phyloP scores from a whole-genome alignment of 2,329 filamentous ascomycete genomes.

The Penicillium sp. region DNA sequence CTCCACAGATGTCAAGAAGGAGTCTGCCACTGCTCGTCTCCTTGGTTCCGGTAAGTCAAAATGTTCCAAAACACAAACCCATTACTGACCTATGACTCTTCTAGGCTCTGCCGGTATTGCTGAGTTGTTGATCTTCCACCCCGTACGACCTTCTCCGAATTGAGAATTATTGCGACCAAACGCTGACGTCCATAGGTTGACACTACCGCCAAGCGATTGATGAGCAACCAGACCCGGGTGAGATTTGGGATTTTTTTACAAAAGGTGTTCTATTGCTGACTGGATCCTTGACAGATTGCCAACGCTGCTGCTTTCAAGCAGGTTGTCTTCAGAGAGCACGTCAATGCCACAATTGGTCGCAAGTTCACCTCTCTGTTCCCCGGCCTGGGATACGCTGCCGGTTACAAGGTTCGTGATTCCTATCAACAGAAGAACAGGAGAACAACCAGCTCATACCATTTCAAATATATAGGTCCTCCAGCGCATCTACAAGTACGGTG shows the following conservation, averaged over 20 bases:
- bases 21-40: slow-evolving; percentile 84
- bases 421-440: not conserved
- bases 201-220: slow-evolving; percentile 96
- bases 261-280: slow-evolving; percentile 5
- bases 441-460: slow-evolving; percentile 1
- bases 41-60: slow-evolving; percentile 75
- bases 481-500: slow-evolving; percentile 97
- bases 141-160: slow-evolving; percentile 53
- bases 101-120: slow-evolving; percentile 88
- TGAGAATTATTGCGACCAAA: not conserved
- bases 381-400: slow-evolving; percentile 92
- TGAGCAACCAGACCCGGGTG: slow-evolving; percentile 90
- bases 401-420: slow-evolving; percentile 71
- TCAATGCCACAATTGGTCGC: slow-evolving; percentile 62
- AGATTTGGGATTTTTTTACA: slow-evolving; percentile 19
- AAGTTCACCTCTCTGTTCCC: slow-evolving; percentile 98
- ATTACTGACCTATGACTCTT: slow-evolving; percentile 12
- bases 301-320: slow-evolving; percentile 69
- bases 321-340: slow-evolving; percentile 92
- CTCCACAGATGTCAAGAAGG: slow-evolving; percentile 69
- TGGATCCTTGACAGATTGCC: slow-evolving; percentile 48
- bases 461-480: slow-evolving; percentile 65
- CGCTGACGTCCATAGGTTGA: slow-evolving; percentile 65
- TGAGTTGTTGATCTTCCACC: slow-evolving; percentile 89
- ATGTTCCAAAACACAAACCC: not conserved